Conservation (phyloP, 1,139 yeast species). For the Blastobotrys apis region DNA sequence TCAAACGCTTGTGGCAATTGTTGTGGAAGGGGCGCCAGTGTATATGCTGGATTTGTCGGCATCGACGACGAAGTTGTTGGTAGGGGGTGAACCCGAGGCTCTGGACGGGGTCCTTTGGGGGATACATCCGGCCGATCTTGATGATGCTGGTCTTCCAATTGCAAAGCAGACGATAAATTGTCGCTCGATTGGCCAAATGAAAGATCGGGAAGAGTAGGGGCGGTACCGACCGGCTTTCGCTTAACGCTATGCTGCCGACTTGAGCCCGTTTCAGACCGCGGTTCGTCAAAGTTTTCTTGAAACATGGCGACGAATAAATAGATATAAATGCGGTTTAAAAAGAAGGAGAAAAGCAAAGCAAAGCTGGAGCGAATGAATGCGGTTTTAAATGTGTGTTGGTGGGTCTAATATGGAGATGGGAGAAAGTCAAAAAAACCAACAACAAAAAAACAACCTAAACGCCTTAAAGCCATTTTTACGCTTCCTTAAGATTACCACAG, state of each 20-base stretch:
- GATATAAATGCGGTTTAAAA: background rate
- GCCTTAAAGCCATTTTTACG: too few species aligned
- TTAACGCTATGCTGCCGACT: constrained; percentile 8
- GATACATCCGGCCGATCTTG: background rate
- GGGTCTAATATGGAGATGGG: too few species aligned
- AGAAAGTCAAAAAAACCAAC: too few species aligned
- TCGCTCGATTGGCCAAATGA: constrained; percentile 9
- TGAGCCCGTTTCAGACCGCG: background rate
- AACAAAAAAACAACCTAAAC: too few species aligned
- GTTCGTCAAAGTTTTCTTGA: constrained; percentile 14
- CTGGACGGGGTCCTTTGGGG: constrained; percentile 12
- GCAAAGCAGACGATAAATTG: constrained; percentile 5
- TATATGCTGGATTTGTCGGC: background rate
- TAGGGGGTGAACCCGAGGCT: constrained; percentile 1
- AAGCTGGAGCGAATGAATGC: too few species aligned
- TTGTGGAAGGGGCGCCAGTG: background rate
- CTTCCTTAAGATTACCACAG: too few species aligned
- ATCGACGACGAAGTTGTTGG: background rate
- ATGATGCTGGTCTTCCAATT: constrained; percentile 4
- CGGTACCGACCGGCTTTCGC: constrained; percentile 18
- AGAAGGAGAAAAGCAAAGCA: background rate
- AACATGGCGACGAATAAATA: constrained; percentile 7
- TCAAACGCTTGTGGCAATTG: background rate
- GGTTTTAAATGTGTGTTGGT: too few species aligned
- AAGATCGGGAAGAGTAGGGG: constrained; percentile 16